These are phyloP conservation scores for Parasarocladium wereldwijsianum DNA, from an alignment of 2,329 filamentous ascomycete genomes.

Conservation along the genomic window DNA sequence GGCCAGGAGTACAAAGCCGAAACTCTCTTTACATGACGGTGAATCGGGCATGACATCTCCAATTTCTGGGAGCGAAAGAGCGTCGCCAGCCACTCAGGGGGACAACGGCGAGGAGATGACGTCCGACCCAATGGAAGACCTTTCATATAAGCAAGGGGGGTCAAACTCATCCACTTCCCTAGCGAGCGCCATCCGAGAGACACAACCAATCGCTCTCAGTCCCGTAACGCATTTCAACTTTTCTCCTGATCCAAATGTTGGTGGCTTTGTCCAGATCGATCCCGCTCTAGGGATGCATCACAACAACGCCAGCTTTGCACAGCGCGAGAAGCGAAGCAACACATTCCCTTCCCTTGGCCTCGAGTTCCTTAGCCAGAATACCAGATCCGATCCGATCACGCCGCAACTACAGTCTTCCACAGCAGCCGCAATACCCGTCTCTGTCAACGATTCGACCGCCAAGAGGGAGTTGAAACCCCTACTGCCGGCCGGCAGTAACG, in stretches of 20 bases:
- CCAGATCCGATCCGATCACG: conserved; percentile 19
- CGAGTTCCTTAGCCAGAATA: conserved; percentile 34
- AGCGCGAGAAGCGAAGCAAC: conserved; percentile 60
- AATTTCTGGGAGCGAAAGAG: conserved; percentile 50
- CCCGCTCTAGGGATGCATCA: conserved; percentile 19
- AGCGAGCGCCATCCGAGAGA: conserved; percentile 17
- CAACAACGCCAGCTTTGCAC: conserved; percentile 13
- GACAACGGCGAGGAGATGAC: conserved; percentile 54
- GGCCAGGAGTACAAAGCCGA: too few relatives aligned
- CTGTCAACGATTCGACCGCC: conserved; percentile 35
- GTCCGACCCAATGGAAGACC: conserved; percentile 15
- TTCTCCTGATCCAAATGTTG: conserved; percentile 56
- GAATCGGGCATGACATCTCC: conserved; percentile 43
- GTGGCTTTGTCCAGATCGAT: conserved; percentile 39
- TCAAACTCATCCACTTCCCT: conserved; percentile 20
- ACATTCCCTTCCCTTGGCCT: conserved; percentile 65
- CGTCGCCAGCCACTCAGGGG: conserved; percentile 54
- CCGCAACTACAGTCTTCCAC: conserved; percentile 31
- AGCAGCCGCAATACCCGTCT: conserved; percentile 32
- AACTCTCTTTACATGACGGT: too few relatives aligned
- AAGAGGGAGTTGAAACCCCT: conserved; percentile 23
- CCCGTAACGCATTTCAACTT: conserved; percentile 63
- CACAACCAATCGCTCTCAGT: conserved; percentile 47
- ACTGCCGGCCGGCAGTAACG: conserved; percentile 19
- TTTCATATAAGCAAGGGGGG: conserved; percentile 17